phyloP scores from a whole-genome alignment of 257 asterid genomes.

The Echium plantagineum region DNA sequence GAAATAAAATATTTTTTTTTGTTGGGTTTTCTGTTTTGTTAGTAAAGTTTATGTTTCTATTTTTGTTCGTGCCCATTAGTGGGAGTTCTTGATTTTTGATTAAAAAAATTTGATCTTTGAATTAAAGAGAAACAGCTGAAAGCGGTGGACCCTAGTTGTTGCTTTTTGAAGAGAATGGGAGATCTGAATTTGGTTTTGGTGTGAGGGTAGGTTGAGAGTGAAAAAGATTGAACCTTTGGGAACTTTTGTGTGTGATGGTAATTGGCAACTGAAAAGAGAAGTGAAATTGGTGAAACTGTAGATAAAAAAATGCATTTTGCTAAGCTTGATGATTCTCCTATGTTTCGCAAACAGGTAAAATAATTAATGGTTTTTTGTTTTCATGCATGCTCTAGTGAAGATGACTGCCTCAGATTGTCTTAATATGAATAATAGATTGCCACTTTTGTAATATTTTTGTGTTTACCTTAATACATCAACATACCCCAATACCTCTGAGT shows the following conservation, averaged over 20 bases:
- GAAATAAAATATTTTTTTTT: not conserved
- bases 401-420: not conserved
- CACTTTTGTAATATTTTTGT: too few species aligned
- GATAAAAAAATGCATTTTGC: constrained; percentile 71
- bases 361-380: not conserved
- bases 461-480: too few species aligned
- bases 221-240: not conserved
- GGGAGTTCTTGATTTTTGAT: too few species aligned
- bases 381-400: not conserved
- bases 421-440: too few species aligned
- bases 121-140: not conserved
- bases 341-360: constrained; percentile 96
- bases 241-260: not conserved
- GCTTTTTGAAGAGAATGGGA: not conserved
- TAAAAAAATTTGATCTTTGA: not conserved
- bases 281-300: constrained; percentile 8
- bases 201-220: not conserved
- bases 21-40: not conserved
- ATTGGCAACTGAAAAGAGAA: constrained; percentile 7
- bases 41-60: not conserved
- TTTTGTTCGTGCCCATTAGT: not conserved
- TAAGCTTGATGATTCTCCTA: constrained; percentile 99
- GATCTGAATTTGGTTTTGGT: not conserved
- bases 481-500: too few species aligned
- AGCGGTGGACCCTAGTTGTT: not conserved